Evolutionary conservation across 805 yeast genomes (phyloP), one percentile per base, ranked within the genome.

Genomic region (Starmerella floris): DNA sequence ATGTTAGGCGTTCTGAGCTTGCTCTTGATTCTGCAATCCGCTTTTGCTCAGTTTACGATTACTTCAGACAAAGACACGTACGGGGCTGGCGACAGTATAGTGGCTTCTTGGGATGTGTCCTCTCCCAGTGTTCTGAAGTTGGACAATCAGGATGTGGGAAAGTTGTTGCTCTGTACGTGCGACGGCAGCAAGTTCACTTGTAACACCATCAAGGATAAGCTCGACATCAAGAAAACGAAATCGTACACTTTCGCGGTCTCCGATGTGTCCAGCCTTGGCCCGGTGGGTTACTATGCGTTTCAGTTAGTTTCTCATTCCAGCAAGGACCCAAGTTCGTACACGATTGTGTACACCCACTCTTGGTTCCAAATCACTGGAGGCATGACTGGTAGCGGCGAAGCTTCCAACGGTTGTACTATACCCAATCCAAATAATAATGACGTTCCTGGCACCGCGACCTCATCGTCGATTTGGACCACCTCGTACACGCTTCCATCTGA

Each of bases 121-220:
- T 77, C 71, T 37, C 55, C 62, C 5, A 50, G 54, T 3, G 81
- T 83, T 0, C 48, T 65, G 1, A 43, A 46, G 19, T 53, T 79
- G 35, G 43, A 53, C 2, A 64, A 69, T 8, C 69, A 74, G 21
- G 48, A 60, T 3, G 50, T 62, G 2, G 74, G 70, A 48, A 64
- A 77, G 0, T 63, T 85, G 41, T 59, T 62, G 5, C 63, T 88
- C 40, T 77, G 88, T 60, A 72, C 87, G 1, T 95, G 94, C 26
- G 60, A 76, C 21, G 72, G 75, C 54, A 30, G 57, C 21, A 61
- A 65, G 28, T 64, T 72, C 44, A 52, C 70, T 28, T 48, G 54
- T 31, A 30, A 34, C n/a, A 35, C 46, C 6, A 54, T 62, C 3
- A 64, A 52, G 1, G 44, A 56, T 1, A 51, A 21, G 16, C 22